Percentiles rank a stretch among this genome's conserved stretches.
Conservation (phyloP, 768 basidiomycete genomes). For the Paxillus involutus region DNA sequence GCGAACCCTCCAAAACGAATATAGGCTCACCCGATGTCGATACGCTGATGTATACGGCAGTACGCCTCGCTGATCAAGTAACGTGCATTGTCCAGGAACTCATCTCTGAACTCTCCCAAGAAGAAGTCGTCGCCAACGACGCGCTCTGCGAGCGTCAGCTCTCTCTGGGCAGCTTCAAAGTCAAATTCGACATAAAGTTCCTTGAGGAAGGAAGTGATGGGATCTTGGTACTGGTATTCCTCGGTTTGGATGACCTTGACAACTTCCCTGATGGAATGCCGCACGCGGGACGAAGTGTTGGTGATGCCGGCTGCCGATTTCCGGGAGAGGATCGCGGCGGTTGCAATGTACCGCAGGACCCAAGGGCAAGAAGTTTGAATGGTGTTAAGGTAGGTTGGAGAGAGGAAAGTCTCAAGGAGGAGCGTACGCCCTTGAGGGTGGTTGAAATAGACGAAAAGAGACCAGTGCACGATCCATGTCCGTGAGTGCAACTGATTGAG, state of each 20-base stretch:
- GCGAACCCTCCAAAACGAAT: background rate
- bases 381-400: constrained; percentile 96
- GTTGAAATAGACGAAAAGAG: constrained; percentile 97
- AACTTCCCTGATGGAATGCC: constrained; percentile 87
- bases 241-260: constrained; percentile 94
- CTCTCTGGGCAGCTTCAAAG: constrained; percentile 90
- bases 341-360: constrained; percentile 91
- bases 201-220: constrained; percentile 89
- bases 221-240: constrained; percentile 95
- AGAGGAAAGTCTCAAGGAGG: constrained; percentile 94
- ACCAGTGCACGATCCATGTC: constrained; percentile 98
- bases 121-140: constrained; percentile 95
- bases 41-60: constrained; percentile 93
- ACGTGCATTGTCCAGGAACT: constrained; percentile 95
- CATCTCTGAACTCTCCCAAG: constrained; percentile 84
- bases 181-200: constrained; percentile 96
- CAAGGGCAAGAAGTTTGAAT: constrained; percentile 96
- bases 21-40: constrained; percentile 72
- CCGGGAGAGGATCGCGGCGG: constrained; percentile 89
- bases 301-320: constrained; percentile 57
- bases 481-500: constrained; percentile 89
- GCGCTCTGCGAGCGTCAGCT: constrained; percentile 73
- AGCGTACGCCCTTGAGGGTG: constrained; percentile 88
- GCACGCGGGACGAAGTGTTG: constrained; percentile 65
- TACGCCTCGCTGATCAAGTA: constrained; percentile 97